Evolutionary conservation across 2,329 filamentous ascomycete genomes (phyloP), one percentile per base, ranked within the genome.

Genomic region (Penicillium sp.): DNA sequence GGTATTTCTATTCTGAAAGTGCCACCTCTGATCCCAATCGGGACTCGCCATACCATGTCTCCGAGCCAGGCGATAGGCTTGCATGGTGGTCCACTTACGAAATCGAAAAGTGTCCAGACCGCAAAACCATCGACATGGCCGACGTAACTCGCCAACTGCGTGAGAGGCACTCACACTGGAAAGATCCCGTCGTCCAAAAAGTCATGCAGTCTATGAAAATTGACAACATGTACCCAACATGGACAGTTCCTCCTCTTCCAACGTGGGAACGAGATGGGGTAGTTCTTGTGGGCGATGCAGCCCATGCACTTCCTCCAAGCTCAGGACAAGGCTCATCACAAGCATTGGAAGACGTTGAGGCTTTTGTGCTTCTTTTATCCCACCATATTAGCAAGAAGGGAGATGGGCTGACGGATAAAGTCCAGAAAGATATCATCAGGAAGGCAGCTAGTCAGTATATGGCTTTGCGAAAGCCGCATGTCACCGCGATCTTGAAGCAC

Each of bases 251-350:
- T 0, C 68, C 73, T 18, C 72, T 85, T 2, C 78, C 79, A 10
- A 74, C 72, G 18, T 85, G 82, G 82, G 73, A 76, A 19, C 69
- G 74, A 6, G 71, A 79, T 10, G 75, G 81, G 0, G 77, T 85
- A 2, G 75, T 87, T 4, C 70, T 87, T 2, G 70, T 86, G 2
- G 85, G 84, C 4, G 84, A 87, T 68, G 83, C 83, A 2, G 83
- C 83, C 0, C 84, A 87, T 70, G 83, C 83, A 0, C 73, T 86
- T 56, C 79, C 82, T 2, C 78, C 84, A 0, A 81, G 79, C 6
- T 80, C 79, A 0, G 83, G 83, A 2, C 84, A 86, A 68, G 85
- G 84, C 0, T 78, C 81, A 0, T 81, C 79, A 4, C 83, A 85
- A 68, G 84, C 82, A 0, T 66, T 87, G 11, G 84, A 87, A 66